These are phyloP conservation scores for Cornus controversa DNA, from an alignment of 148 eudicot species.

Conservation along the genomic window DNA sequence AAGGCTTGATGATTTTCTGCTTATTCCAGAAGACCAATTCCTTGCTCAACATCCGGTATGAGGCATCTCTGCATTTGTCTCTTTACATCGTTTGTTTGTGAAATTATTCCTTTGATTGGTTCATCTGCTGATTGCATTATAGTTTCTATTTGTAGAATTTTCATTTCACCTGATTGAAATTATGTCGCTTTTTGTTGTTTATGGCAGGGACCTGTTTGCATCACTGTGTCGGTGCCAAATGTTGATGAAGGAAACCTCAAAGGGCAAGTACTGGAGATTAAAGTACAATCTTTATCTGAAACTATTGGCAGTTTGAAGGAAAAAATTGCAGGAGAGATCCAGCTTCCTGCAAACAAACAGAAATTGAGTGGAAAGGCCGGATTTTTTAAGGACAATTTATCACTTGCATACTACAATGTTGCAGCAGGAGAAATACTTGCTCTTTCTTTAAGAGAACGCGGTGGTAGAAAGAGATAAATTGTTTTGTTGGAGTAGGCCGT, in stretches of 20 bases:
- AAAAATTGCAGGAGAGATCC: slow-evolving; percentile 76
- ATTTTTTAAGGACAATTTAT: slow-evolving; percentile 77
- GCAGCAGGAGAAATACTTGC: slow-evolving; percentile 55
- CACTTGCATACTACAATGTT: slow-evolving; percentile 77
- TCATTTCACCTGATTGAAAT: background rate
- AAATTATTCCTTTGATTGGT: no score
- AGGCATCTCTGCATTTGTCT: background rate
- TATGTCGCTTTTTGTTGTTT: background rate
- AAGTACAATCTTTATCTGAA: slow-evolving; percentile 63
- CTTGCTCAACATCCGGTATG: slow-evolving; percentile 74
- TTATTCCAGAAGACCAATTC: slow-evolving; percentile 82
- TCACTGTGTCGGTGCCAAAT: slow-evolving; percentile 68
- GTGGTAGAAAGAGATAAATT: slow-evolving; percentile 73
- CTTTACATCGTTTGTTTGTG: background rate
- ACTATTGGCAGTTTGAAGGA: slow-evolving; percentile 75
- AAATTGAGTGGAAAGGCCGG: slow-evolving; percentile 88
- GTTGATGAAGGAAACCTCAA: slow-evolving; percentile 79
- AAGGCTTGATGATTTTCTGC: slow-evolving; percentile 65
- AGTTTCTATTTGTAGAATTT: background rate
- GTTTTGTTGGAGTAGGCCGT: slow-evolving; percentile 1
- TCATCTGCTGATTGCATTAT: background rate
- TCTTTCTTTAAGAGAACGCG: slow-evolving; percentile 83
- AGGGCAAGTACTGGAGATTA: slow-evolving; percentile 68
- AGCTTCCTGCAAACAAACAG: slow-evolving; percentile 85
- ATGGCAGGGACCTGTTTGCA: slow-evolving; percentile 64